These are phyloP conservation scores for Brassica juncea DNA, from an alignment of 345 rosid genomes.

Conservation along the genomic window DNA sequence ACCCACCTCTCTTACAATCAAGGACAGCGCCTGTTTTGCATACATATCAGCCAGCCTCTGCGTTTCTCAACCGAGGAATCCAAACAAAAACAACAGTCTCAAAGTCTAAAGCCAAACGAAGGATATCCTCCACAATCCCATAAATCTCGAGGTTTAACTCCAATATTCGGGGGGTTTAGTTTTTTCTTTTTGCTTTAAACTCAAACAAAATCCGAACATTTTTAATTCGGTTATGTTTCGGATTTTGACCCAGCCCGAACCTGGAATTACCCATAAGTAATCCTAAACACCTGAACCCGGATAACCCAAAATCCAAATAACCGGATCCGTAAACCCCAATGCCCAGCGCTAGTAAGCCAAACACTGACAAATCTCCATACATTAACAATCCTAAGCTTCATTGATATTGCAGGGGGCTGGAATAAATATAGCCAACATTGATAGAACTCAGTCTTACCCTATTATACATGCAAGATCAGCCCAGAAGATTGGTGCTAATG, in stretches of 20 bases:
- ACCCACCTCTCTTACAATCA: too few species aligned
- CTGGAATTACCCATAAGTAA: not conserved
- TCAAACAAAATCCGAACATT: not conserved
- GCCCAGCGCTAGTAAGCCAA: not conserved
- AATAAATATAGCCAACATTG: conserved; percentile 59
- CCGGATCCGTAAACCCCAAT: not conserved
- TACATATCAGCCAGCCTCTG: too few species aligned
- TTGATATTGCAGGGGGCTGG: conserved; percentile 58
- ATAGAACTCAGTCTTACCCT: conserved; percentile 46
- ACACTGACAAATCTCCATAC: not conserved
- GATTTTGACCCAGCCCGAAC: not conserved
- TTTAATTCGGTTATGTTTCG: not conserved
- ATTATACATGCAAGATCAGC: conserved; percentile 62
- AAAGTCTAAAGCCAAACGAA: too few species aligned
- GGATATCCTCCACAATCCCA: too few species aligned
- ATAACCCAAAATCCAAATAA: not conserved
- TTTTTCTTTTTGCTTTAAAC: too few species aligned
- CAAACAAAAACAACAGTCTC: too few species aligned
- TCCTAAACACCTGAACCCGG: not conserved
- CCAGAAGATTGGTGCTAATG: conserved; percentile 40
- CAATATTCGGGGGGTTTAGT: too few species aligned
- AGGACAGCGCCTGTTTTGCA: too few species aligned
- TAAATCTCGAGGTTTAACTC: too few species aligned
- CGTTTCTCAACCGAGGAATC: too few species aligned
- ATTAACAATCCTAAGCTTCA: not conserved